These are phyloP conservation scores for Bacidia gigantensis DNA, from an alignment of 495 filamentous ascomycete species.

Conservation along the genomic window DNA sequence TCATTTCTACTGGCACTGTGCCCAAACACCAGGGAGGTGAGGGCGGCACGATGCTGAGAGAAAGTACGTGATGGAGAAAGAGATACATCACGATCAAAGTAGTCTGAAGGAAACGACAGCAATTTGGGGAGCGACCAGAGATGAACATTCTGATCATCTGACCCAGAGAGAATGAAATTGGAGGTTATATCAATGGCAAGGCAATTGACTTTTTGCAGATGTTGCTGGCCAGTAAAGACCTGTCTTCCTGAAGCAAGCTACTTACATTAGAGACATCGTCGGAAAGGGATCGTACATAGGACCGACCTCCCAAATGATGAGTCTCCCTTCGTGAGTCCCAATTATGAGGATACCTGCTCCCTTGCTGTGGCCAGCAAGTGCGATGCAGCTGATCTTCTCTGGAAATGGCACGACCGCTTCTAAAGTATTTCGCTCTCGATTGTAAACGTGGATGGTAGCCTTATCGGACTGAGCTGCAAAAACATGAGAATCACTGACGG, in stretches of 20 bases:
- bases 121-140: slow-evolving; percentile 73
- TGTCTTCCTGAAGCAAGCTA: slow-evolving; percentile 77
- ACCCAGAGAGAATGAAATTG: slow-evolving; percentile 74
- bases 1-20: slow-evolving; percentile 55
- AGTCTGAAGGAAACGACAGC: slow-evolving; percentile 30
- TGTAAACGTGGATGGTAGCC: slow-evolving; percentile 84
- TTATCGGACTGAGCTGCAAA: slow-evolving; percentile 87
- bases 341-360: slow-evolving; percentile 57
- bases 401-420: slow-evolving; percentile 76
- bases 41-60: slow-evolving; percentile 64
- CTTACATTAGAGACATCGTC: slow-evolving; percentile 13
- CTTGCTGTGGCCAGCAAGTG: slow-evolving; percentile 41
- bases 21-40: slow-evolving; percentile 55
- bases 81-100: slow-evolving; percentile 23
- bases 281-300: neutral
- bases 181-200: slow-evolving; percentile 57
- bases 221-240: slow-evolving; percentile 72
- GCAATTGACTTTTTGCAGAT: slow-evolving; percentile 72
- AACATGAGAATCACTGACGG: slow-evolving; percentile 67
- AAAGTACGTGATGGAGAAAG: slow-evolving; percentile 52
- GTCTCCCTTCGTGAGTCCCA: slow-evolving; percentile 73
- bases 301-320: slow-evolving; percentile 87
- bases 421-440: slow-evolving; percentile 64
- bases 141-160: slow-evolving; percentile 75
- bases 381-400: slow-evolving; percentile 66